These are phyloP conservation scores for Bryopsis sp. DNA, from an alignment of 139 green algal genomes.

Conservation along the genomic window DNA sequence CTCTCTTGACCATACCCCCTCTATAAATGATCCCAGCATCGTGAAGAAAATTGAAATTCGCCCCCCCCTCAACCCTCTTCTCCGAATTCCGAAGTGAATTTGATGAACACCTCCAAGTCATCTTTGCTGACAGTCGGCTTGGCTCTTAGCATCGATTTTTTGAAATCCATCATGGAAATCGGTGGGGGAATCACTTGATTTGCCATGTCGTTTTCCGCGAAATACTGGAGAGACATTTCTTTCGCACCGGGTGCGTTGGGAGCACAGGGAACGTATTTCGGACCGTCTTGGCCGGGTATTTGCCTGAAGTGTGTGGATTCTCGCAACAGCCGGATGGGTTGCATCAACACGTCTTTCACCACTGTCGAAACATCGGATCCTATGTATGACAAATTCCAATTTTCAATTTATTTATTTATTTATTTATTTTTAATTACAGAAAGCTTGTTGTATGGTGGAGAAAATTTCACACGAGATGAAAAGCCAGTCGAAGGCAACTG, in stretches of 20 bases:
- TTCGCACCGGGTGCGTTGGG: slow-evolving; percentile 55
- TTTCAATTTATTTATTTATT: background rate
- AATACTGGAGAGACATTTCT: slow-evolving; percentile 61
- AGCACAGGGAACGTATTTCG: slow-evolving; percentile 65
- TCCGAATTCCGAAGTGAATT: slow-evolving; percentile 95
- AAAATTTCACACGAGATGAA: too few relatives aligned
- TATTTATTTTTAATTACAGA: background rate
- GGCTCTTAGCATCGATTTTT: slow-evolving; percentile 74
- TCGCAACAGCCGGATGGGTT: slow-evolving; percentile 82
- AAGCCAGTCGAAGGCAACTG: too few relatives aligned
- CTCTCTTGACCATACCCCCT: too few relatives aligned
- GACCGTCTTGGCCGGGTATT: slow-evolving; percentile 24
- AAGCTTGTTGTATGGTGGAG: too few relatives aligned
- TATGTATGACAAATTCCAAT: too few relatives aligned
- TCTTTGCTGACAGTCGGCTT: slow-evolving; percentile 80
- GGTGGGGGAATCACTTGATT: slow-evolving; percentile 66
- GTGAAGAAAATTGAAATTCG: too few relatives aligned
- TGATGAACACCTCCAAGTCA: slow-evolving; percentile 80
- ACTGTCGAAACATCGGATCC: slow-evolving; percentile 65
- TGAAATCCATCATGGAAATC: slow-evolving; percentile 79
- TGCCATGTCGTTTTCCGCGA: slow-evolving; percentile 60
- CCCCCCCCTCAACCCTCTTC: slow-evolving; percentile 80
- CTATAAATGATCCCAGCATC: too few relatives aligned
- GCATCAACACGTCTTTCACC: slow-evolving; percentile 97
- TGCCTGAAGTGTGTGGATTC: slow-evolving; percentile 92